A percentile compares a stretch with the other conserved stretches of the same genome.
phyloP scores from a whole-genome alignment of 2,329 filamentous ascomycete genomes.

The Aspergillus hiratsukae region DNA sequence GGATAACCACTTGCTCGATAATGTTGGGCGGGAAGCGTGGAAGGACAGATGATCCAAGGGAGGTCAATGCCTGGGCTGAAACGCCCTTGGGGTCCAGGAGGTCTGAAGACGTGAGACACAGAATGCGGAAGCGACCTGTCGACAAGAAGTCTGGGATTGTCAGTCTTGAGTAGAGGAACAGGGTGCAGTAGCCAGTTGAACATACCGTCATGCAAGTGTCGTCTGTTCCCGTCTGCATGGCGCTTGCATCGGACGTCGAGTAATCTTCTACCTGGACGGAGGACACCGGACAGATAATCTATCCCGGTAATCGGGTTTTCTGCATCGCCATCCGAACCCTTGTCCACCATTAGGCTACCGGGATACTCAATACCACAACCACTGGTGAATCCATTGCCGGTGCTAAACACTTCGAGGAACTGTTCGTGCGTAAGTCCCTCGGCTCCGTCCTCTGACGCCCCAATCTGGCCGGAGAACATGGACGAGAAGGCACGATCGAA shows the following conservation, averaged over 20 bases:
- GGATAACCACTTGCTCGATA: constrained; percentile 33
- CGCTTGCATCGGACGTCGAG: constrained; percentile 30
- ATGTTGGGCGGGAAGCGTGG: constrained; percentile 22
- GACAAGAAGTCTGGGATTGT: constrained; percentile 29
- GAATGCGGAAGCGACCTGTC: constrained; percentile 35
- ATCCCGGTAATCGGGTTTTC: constrained; percentile 26
- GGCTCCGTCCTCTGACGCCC: constrained; percentile 18
- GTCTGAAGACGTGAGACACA: constrained; percentile 32
- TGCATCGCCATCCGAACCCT: constrained; percentile 5
- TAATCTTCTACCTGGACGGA: constrained; percentile 33
- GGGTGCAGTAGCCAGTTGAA: not conserved
- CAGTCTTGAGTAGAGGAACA: not conserved
- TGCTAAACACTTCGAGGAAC: constrained; percentile 34
- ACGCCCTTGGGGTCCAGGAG: constrained; percentile 26
- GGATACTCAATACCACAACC: constrained; percentile 39
- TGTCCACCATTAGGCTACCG: constrained; percentile 25
- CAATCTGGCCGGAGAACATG: constrained; percentile 39
- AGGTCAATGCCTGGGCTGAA: constrained; percentile 21
- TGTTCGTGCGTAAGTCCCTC: constrained; percentile 29
- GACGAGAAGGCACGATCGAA: constrained; percentile 39
- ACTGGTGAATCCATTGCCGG: constrained; percentile 36
- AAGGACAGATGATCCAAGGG: constrained; percentile 19
- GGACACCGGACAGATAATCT: constrained; percentile 32
- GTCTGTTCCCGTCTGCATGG: constrained; percentile 33
- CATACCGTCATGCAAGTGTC: constrained; percentile 35